Base-by-base conservation (phyloP, 2,329 filamentous ascomycete genomes). In the Pseudopithomyces maydicus region DNA sequence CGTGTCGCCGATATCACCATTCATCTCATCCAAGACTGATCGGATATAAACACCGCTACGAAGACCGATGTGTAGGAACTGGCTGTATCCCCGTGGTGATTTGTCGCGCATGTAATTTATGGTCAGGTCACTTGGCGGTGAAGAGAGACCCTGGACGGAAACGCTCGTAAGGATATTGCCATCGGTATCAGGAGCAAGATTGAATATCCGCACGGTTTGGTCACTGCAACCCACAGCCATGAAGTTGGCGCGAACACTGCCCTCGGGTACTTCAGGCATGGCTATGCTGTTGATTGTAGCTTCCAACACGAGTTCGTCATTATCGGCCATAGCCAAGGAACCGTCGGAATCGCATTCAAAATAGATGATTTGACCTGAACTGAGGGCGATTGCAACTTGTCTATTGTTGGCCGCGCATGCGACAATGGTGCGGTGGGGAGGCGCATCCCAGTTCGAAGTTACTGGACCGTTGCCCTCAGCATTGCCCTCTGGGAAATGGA, bases 101-200 rank as follows among this genome's bases (percentile, higher is more conserved):
- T 94, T 96, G 75, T 99, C 95, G 14, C 91, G 86, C 94, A 99
- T 99, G 7, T 92, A 84, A 83, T 97, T 96, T 66, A 99, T 96
- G 36, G 90, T 90, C 42, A 99, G 80, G 0, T 92, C 88, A 12
- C 92, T 96, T 7, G 95, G 95, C 0, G 92, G 90, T 2, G 94
- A 93, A 2, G 93, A 96, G 61, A 98, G 79, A 15, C 93, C 94
- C 76, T 98, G 95, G 2, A 99, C 91, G 3, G 92, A 97, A 72
- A 96, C 96, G 75, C 90, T 95, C 74, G 97, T 92, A 11, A 99
- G 80, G 17, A 74, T 73, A 7, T 71, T 67, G 46, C 71, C 72
- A 0, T 92, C 96, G 2, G 91, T 90, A 63, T 97, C 93, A 0
- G 92, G 92, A 69, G 96, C 92, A 29, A 97, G 80, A 69, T 92